Evolutionary conservation across 2,329 filamentous ascomycete species (phyloP), one percentile per base, ranked within the genome.

Genomic region (Colletotrichum sublineola): DNA sequence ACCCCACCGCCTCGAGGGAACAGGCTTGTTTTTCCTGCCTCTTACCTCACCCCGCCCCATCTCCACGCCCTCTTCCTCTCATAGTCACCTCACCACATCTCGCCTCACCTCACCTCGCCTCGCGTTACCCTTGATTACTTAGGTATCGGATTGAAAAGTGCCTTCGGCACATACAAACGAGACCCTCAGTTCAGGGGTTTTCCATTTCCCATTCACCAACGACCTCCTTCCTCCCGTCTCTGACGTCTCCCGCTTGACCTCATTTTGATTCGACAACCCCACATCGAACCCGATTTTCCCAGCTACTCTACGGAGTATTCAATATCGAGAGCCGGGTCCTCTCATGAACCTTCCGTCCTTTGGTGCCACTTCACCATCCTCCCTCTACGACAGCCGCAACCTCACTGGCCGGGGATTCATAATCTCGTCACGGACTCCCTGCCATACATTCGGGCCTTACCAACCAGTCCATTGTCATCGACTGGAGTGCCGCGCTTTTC

Each of bases 311-410:
- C n/a, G n/a, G n/a, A 46, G 8, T 53, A 53, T 50, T 44, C 42
- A 52, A 56, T 33, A 56, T 38, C 5, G 11, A 29, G 31, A 38
- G 52, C 63, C 55, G 69, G 53, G 66, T 64, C 58, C 48, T 68
- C 33, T 67, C 57, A 67, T 61, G 66, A 72, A 69, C 65, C 66
- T 48, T 62, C 68, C 56, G 56, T 29, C 46, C 31, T n/a, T 12
- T 40, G 48, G 66, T 64, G 66, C 69, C 69, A 68, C 69, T 63
- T 69, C 66, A 60, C 60, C 60, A 72, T 69, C 69, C 46, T 60
- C 69, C 66, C 53, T 46, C 38, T 62, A 31, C 18, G 31, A 46
- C 24, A 46, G 44, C 58, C 50, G 58, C 38, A 24, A n/a, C 64
- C 36, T 69, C 58, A 72, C 69, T 72, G 69, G 69, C 58, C 65